Percentiles rank a stretch among this genome's conserved stretches.
These are phyloP conservation scores for Plantago ovata DNA, from an alignment of 257 asterid species.

Conservation along the genomic window DNA sequence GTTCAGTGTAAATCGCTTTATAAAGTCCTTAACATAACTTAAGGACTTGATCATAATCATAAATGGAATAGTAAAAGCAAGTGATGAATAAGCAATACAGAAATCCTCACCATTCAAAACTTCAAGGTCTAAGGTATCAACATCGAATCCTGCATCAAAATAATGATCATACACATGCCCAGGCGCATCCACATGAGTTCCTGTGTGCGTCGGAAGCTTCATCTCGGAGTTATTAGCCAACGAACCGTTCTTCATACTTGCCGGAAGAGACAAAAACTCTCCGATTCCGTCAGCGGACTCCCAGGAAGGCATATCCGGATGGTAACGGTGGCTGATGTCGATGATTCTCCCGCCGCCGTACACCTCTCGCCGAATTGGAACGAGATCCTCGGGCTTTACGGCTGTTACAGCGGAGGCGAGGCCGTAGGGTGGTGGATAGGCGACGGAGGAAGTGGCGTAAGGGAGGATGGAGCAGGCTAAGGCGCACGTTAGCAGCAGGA, in stretches of 20 bases:
- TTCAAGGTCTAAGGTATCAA: slow-evolving; percentile 89
- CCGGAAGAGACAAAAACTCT: slow-evolving; percentile 62
- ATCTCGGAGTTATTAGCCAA: slow-evolving; percentile 75
- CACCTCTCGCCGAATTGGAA: slow-evolving; percentile 74
- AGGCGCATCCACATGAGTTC: slow-evolving; percentile 97
- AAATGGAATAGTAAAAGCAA: not conserved
- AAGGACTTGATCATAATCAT: too few species aligned
- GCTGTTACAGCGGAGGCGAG: slow-evolving; percentile 27
- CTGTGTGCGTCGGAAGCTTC: slow-evolving; percentile 83
- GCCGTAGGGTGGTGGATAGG: slow-evolving; percentile 74
- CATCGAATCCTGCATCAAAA: slow-evolving; percentile 89
- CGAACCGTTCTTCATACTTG: slow-evolving; percentile 85
- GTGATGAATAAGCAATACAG: not conserved
- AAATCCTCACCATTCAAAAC: slow-evolving; percentile 66
- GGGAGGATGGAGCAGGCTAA: slow-evolving; percentile 18
- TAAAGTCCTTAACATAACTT: too few species aligned
- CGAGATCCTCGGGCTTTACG: slow-evolving; percentile 23
- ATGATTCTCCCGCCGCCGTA: slow-evolving; percentile 79
- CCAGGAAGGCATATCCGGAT: slow-evolving; percentile 74
- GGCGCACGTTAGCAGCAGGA: slow-evolving; percentile 34
- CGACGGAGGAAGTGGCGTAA: slow-evolving; percentile 35
- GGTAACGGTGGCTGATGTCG: slow-evolving; percentile 73
- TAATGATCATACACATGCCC: slow-evolving; percentile 86
- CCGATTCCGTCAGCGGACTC: slow-evolving; percentile 70
- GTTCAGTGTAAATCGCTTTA: too few species aligned